These are phyloP conservation scores for Polysphondylium violaceum DNA, from an alignment of 78 protist species.

Conservation along the genomic window DNA sequence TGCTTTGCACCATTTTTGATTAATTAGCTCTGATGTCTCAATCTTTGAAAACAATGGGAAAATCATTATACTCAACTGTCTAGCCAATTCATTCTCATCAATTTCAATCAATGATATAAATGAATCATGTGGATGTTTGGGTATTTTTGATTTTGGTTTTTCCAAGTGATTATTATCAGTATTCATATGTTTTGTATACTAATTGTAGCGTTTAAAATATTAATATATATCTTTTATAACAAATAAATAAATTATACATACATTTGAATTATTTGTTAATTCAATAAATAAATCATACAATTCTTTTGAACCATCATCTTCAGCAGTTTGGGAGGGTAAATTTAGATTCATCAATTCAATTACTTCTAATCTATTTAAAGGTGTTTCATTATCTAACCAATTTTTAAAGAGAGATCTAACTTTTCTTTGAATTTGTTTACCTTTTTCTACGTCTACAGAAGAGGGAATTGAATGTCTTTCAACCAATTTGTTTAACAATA, in stretches of 20 bases:
- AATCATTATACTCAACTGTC: background rate
- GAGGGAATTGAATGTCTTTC: constrained; percentile 26
- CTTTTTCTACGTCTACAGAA: background rate
- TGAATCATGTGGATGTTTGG: background rate
- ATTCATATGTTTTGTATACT: too few relatives aligned
- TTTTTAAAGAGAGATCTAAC: background rate
- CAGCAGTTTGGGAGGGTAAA: constrained; percentile 1
- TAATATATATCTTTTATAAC: too few relatives aligned
- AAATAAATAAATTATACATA: background rate
- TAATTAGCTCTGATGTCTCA: constrained; percentile 18
- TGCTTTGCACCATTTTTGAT: constrained; percentile 7
- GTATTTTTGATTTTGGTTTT: constrained; percentile 1
- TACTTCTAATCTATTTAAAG: constrained; percentile 2
- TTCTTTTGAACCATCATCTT: constrained; percentile 28
- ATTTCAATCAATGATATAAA: background rate
- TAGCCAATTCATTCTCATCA: constrained; percentile 31
- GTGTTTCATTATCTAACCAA: constrained; percentile 30
- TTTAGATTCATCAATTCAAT: background rate
- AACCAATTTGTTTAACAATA: constrained; percentile 4
- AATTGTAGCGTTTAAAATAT: background rate
- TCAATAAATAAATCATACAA: background rate
- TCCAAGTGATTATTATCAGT: background rate
- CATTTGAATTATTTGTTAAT: background rate
- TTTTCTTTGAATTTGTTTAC: constrained; percentile 32
- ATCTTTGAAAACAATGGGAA: constrained; percentile 30